Base-by-base conservation (phyloP, 805 yeast species). In the Naumovozyma castellii region DNA sequence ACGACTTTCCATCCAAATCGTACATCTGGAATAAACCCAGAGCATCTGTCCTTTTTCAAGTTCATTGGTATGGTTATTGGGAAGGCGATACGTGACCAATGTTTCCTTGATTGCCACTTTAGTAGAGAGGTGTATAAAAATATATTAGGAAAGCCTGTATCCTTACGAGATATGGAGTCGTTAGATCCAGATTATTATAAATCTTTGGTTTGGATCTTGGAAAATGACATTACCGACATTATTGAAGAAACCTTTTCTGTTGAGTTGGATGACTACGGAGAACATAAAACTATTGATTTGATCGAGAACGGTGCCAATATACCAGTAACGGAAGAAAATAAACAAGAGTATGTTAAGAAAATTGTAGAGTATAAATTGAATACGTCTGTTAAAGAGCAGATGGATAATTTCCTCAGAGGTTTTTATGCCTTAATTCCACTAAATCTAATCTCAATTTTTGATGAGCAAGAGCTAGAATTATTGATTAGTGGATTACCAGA, bases 1-100 rank as follows among this genome's bases (percentile, higher is more conserved):
- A 85, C 95, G 0, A 86, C 97, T 0, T 92, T 87, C 71, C 97
- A 90, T 60, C 97, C 98, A 2, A 90, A 90, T 56, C 68, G 96
- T 46, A 80, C 94, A 0, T 86, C 96, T 0, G 84, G 85, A 68
- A 84, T 86, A 27, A 87, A 90, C 53, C 95, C 96, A 0, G 96
- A 88, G 54, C 96, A 88, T 62, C 64, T 86, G 43, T 81, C 94
- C 6, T 88, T 86, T 60, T 92, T 90, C 74, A 85, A 85, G 57
- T 92, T 92, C 61, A 83, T 88, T 59, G 99, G 99, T 17, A 72
- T 94, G 54, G 72, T 92, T 20, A 84, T 92, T 51, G 98, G 96
- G 39, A 88, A 92, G 54, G 97, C 98, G 1, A 82, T 92, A 10
- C 80, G 72, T 56, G 98, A 92, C 55, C 78, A 78, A 25, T 78